Evolutionary conservation across 2,329 filamentous ascomycete species (phyloP).

Genomic region (Fonsecaea erecta): DNA sequence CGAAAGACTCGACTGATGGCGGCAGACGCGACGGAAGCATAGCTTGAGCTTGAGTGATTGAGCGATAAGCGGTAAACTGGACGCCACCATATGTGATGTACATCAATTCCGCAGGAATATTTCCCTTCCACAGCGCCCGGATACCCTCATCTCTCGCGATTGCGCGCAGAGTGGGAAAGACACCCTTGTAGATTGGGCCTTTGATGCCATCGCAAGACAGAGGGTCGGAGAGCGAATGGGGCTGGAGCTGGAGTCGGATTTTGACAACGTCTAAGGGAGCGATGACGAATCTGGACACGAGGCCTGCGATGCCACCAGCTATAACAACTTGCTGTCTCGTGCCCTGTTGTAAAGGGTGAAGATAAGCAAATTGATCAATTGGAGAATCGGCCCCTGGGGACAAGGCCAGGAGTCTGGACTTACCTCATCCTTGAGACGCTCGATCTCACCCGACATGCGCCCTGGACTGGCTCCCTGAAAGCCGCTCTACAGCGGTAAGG

Average conservation of each 20-base stretch:
- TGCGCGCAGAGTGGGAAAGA: conserved; percentile 72
- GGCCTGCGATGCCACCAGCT: conserved; percentile 74
- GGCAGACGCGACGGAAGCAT: conserved; percentile 61
- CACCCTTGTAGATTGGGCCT: conserved; percentile 66
- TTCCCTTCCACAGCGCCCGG: conserved; percentile 93
- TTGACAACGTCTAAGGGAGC: conserved; percentile 97
- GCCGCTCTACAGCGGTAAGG: conserved; percentile 3
- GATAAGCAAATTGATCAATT: not conserved
- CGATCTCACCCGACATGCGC: conserved; percentile 67
- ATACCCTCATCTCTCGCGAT: conserved; percentile 83
- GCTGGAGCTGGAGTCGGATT: conserved; percentile 93
- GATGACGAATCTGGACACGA: conserved; percentile 91
- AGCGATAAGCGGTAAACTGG: conserved; percentile 89
- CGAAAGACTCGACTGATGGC: conserved; percentile 74
- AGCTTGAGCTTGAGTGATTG: conserved; percentile 70
- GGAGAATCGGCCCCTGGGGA: not conserved
- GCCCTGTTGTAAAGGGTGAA: conserved; percentile 54
- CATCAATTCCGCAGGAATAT: conserved; percentile 90
- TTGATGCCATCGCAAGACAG: conserved; percentile 58
- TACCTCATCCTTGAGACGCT: conserved; percentile 73
- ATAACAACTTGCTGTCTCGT: conserved; percentile 68
- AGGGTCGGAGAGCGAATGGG: conserved; percentile 79
- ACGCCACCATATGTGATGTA: conserved; percentile 88
- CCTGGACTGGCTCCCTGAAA: conserved; percentile 9
- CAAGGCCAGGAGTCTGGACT: conserved; percentile 13